Evolutionary conservation across 2,329 filamentous ascomycete genomes (phyloP), one percentile per base, ranked within the genome.

Genomic region (Claviceps sorghi): DNA sequence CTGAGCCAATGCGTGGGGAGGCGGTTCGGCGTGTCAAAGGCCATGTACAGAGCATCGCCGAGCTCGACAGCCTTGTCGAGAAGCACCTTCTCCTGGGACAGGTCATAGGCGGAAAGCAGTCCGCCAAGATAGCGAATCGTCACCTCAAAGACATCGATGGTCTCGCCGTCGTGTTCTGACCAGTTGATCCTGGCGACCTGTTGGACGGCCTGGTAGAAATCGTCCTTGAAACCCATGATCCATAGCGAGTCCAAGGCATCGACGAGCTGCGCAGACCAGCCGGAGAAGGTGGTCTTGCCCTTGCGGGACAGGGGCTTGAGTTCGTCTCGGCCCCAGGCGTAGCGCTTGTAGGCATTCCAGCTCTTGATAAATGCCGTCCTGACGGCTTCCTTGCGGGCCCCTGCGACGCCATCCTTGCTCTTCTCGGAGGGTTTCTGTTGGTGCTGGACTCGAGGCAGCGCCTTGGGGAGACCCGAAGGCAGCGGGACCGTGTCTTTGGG

Each of bases 131-230:
- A 73, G 30, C 75, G 69, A 56, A 79, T 78, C 30, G 76, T 82
- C 8, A 80, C 82, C 61, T 84, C 81, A 56, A 84, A 84, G n/a
- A 78, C 58, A 51, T 74, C 80, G 58, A 82, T 74, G 19, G 43
- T 67, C 2, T 65, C 59, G 34, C 67, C 63, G 3, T 61, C 64
- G 3, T 73, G 73, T 8, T 70, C 74, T 17, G 69, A 67, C 65
- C 79, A 82, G 62, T 82, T 75, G 55, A 82, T 78, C 32, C 69
- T 64, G 42, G 70, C 71, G n/a, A 74, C 67, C 44, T 66, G 58
- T 51, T 61, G 57, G 29, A 81, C 71, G 3, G 79, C 78, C 50
- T 70, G 61, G 46, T 67, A 62, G 56, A 82, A 81, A 52, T 83
- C 79, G 11, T 73, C 67, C 46, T 74, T 69, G 56, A 82, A 59